Conservation (phyloP, 805 yeast genomes). For the Candida hispaniensis region DNA sequence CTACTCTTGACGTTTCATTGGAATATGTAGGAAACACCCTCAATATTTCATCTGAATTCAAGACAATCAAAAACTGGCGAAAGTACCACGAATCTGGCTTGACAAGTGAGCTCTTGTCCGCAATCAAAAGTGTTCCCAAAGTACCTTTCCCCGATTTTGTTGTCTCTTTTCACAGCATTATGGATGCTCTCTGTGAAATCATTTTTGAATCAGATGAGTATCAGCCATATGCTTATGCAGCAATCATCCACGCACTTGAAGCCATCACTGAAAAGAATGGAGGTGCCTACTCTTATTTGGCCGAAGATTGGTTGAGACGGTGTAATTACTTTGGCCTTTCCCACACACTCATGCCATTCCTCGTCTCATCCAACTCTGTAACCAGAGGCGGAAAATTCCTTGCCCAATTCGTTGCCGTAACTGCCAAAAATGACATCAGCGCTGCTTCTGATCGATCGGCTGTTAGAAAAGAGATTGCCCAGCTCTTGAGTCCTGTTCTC, state of each 20-base stretch:
- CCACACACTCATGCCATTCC: conserved; percentile 3
- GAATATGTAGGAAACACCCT: conserved; percentile 59
- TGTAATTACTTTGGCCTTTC: conserved; percentile 6
- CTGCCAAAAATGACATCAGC: conserved; percentile 10
- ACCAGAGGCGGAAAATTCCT: conserved; percentile 11
- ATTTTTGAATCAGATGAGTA: conserved; percentile 10
- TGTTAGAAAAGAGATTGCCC: conserved; percentile 13
- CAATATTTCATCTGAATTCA: conserved; percentile 38
- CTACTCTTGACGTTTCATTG: conserved; percentile 41
- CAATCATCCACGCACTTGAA: conserved; percentile 12
- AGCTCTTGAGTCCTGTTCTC: conserved; percentile 5
- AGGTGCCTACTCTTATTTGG: conserved; percentile 12
- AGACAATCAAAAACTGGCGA: conserved; percentile 45
- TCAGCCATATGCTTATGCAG: conserved; percentile 6
- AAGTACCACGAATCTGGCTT: conserved; percentile 18
- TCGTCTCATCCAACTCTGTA: conserved; percentile 10
- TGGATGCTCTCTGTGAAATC: conserved; percentile 13
- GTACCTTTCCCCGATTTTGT: conserved; percentile 13
- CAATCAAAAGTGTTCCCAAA: conserved; percentile 5
- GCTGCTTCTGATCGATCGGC: conserved; percentile 8
- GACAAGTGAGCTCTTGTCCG: conserved; percentile 10
- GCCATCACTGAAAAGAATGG: conserved; percentile 5
- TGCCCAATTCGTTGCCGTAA: conserved; percentile 8
- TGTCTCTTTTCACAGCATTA: conserved; percentile 6
- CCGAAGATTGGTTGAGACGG: conserved; percentile 14